Base-by-base conservation (phyloP, 2,329 filamentous ascomycete genomes). In the Penicillium crustosum region DNA sequence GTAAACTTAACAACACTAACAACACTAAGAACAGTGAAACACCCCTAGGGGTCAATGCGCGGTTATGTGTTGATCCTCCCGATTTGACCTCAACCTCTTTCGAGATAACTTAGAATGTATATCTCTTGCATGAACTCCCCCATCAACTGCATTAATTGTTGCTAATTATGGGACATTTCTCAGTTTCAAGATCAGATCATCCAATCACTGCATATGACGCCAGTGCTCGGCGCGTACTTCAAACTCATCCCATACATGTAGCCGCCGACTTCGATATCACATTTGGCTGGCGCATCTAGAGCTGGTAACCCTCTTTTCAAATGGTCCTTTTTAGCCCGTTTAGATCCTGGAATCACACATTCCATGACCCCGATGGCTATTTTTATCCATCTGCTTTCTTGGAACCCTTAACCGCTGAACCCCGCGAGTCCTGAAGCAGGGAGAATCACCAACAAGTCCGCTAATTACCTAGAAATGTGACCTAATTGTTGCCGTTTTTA, bases 401-500 rank as follows among this genome's bases (percentile, higher is more conserved):
- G 29, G 49, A 9, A 35, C 49, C 27, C 29, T 36, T 66, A 67
- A 55, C 63, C 63, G 64, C 63, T 61, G 56, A 62, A 62, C 51
- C 41, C 47, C 57, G 56, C 59, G 54, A 62, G 57, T 61, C 50
- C 57, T 62, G 58, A 66, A 55, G 61, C 61, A 67, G 51, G 57
- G 53, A 55, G 51, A 47, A 43, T 54, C 54, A 33, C 57, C 49
- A 57, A 49, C 39, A 56, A 62, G 25, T 50, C 65, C 62, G 58
- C 58, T 67, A 67, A 67, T 67, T 66, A 63, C 53, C 59, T 56
- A 19, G 50, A 53, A 64, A 61, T 67, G 65, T 45, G 60, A 64
- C 56, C 53, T 67, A 66, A 66, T 65, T 65, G 65, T 66, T 67
- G 49, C 64, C 66, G 57, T 62, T 64, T 66, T 68, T 62, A 69